These are phyloP conservation scores for Coniochaeta prunicola DNA, from an alignment of 2,329 filamentous ascomycete genomes.

Conservation along the genomic window DNA sequence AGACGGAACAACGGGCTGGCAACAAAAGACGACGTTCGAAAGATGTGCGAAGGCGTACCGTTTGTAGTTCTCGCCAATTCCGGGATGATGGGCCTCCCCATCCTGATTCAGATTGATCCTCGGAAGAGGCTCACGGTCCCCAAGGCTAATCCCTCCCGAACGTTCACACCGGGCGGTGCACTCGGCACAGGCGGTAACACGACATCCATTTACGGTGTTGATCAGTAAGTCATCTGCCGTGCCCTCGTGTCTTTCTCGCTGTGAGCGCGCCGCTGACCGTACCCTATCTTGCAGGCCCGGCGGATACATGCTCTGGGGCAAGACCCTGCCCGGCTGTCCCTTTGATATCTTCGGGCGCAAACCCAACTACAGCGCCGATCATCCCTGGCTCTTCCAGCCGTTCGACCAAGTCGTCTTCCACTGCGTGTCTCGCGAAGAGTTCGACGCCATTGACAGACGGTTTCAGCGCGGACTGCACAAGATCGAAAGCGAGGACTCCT, in stretches of 20 bases:
- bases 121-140: slow-evolving; percentile 44
- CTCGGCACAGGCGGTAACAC: slow-evolving; percentile 49
- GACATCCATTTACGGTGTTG: slow-evolving; percentile 47
- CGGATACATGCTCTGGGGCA: slow-evolving; percentile 46
- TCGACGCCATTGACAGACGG: slow-evolving; percentile 36
- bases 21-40: slow-evolving; percentile 6
- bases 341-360: slow-evolving; percentile 47
- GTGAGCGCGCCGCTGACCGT: no score
- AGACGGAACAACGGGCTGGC: slow-evolving; percentile 27
- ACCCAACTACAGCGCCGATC: slow-evolving; percentile 32
- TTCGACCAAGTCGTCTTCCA: slow-evolving; percentile 51
- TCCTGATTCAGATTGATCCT: slow-evolving; percentile 34
- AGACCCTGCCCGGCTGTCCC: slow-evolving; percentile 44
- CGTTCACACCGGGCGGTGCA: slow-evolving; percentile 49
- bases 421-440: slow-evolving; percentile 42
- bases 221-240: no score
- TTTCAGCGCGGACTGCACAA: slow-evolving; percentile 44
- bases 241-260: no score
- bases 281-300: no score
- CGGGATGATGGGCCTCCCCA: not conserved
- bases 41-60: slow-evolving; percentile 8
- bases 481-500: slow-evolving; percentile 39
- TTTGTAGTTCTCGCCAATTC: slow-evolving; percentile 18
- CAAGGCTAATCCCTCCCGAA: slow-evolving; percentile 49
- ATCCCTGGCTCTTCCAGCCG: slow-evolving; percentile 48